Evolutionary conservation across 495 filamentous ascomycete genomes (phyloP).

Genomic region (Cudoniella acicularis): DNA sequence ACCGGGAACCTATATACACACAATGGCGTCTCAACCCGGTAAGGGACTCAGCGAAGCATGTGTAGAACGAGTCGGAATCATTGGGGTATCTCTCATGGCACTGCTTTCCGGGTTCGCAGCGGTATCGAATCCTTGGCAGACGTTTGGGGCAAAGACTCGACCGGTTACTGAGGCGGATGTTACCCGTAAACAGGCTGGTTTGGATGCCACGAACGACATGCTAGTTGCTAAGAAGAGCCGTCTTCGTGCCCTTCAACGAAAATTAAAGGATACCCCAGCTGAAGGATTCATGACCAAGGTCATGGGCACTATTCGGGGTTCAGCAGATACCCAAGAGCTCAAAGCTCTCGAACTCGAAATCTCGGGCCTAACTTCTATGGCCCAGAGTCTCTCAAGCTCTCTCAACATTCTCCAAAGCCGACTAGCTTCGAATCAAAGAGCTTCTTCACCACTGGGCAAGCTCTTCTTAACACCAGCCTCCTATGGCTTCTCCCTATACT

Average conservation of each 20-base stretch:
- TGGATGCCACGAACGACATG: constrained; percentile 74
- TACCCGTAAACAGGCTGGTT: constrained; percentile 64
- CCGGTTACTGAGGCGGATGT: constrained; percentile 67
- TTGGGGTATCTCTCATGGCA: constrained; percentile 80
- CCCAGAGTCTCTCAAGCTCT: constrained; percentile 57
- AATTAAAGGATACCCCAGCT: constrained; percentile 47
- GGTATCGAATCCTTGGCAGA: constrained; percentile 77
- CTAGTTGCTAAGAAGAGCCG: constrained; percentile 63
- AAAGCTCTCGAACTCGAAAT: constrained; percentile 69
- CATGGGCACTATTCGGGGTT: constrained; percentile 58
- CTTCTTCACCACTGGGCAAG: constrained; percentile 58
- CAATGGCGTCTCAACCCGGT: constrained; percentile 24
- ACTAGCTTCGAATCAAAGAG: constrained; percentile 54
- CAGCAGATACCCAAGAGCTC: constrained; percentile 59
- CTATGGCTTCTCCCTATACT: constrained; percentile 70
- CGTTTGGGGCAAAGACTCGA: constrained; percentile 57
- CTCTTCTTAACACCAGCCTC: constrained; percentile 48
- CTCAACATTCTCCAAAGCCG: constrained; percentile 55
- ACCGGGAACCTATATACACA: constrained; percentile 42
- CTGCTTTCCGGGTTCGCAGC: constrained; percentile 78
- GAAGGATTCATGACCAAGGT: constrained; percentile 65
- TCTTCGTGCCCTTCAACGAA: constrained; percentile 61
- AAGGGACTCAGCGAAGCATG: constrained; percentile 64
- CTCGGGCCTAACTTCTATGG: constrained; percentile 73
- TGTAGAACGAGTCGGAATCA: constrained; percentile 72